phyloP scores from a whole-genome alignment of 148 eudicot genomes.

The Oxyria digyna region DNA sequence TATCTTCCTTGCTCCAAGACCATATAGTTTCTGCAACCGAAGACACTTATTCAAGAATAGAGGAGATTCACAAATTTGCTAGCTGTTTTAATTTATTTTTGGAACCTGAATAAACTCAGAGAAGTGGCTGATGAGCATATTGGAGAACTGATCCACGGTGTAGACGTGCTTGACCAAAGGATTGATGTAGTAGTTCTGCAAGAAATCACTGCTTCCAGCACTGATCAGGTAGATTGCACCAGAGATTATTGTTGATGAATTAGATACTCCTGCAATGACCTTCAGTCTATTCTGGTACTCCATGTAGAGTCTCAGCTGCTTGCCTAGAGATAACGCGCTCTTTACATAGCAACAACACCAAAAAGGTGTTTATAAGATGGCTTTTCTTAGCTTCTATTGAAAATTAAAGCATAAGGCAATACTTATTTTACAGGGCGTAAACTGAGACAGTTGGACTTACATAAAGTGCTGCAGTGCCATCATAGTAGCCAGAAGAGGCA shows the following conservation, averaged over 20 bases:
- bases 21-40: constrained; percentile 34
- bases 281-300: constrained; percentile 38
- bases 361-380: not conserved
- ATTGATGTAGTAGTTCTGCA: constrained; percentile 55
- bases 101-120: constrained; percentile 35
- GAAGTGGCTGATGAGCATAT: constrained; percentile 31
- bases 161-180: constrained; percentile 47
- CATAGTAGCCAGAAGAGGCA: constrained; percentile 65
- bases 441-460: constrained; percentile 21
- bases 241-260: constrained; percentile 36
- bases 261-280: constrained; percentile 27
- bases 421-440: not conserved
- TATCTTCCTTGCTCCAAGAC: constrained; percentile 49
- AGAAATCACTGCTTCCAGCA: constrained; percentile 60
- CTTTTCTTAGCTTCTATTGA: not conserved
- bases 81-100: not conserved
- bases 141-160: constrained; percentile 34
- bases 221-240: constrained; percentile 35
- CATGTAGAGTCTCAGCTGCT: constrained; percentile 38
- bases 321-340: constrained; percentile 32
- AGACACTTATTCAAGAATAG: not conserved
- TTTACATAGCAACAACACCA: constrained; percentile 8
- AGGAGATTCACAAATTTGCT: not conserved
- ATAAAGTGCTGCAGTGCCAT: constrained; percentile 42
- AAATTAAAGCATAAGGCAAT: not conserved